Evolutionary conservation across 108 stramenopile species (phyloP), one percentile per base, ranked within the genome.

Genomic region (Mediolabrus comicus): DNA sequence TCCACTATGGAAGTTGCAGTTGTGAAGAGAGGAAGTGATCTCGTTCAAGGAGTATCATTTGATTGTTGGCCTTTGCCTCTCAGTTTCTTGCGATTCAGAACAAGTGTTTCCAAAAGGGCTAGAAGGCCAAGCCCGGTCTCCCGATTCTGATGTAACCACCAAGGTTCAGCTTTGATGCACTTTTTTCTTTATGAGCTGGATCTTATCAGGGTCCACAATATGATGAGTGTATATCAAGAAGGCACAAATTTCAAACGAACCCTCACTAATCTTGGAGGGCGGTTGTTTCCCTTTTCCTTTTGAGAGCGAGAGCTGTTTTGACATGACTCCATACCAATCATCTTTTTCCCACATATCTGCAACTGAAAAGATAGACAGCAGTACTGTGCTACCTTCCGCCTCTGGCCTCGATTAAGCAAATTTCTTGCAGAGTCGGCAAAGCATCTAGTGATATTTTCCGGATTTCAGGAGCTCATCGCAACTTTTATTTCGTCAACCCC

Each of bases 161-260:
- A 4, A 69, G 27, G 55, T 43, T 31, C 9, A 70, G 59, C 30
- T 70, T 70, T 0, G 69, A 70, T 22, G 59, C 32, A 33, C 26
- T n/a, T n/a, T 60, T 31, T 70, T 70, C 36, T 70, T 70, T 2
- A 60, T 46, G 4, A 34, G 8, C 32, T 70, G 69, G 16, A 70
- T 16, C 30, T 49, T 70, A 14, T 70, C 59, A 60, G 46, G 31
- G 9, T 70, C 69, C 25, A 70, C 41, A 6, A 70, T 28, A 52
- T 70, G 69, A 24, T 70, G 69, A 17, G 69, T 60, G 33, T 60
- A 60, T 14, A 70, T 70, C 16, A 70, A 39, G 9, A 49, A 28
- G 22, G 52, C 34, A 46, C 57, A 70, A 10, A 59, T 8, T n/a
- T 60, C 69, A 29, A 30, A 29, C n/a, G n/a, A n/a, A n/a, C n/a